These are phyloP conservation scores for Sarocladiaceae sp. DNA, from an alignment of 2,329 filamentous ascomycete species.

Conservation along the genomic window DNA sequence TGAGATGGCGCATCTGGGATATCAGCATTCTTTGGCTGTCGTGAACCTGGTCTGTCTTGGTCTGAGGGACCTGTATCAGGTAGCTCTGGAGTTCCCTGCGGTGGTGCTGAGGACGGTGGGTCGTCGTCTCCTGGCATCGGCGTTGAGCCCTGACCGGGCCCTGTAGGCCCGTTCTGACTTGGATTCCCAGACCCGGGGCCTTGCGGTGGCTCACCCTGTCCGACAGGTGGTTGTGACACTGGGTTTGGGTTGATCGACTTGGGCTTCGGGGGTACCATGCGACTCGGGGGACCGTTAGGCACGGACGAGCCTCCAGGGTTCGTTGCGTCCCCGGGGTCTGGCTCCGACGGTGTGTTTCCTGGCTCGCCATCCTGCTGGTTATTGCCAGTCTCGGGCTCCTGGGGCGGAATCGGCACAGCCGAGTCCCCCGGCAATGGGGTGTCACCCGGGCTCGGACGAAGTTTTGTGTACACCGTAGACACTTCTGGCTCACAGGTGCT, in stretches of 20 bases:
- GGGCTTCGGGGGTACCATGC: neutral
- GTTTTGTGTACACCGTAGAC: conserved; percentile 24
- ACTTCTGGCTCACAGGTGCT: conserved; percentile 21
- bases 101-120: too few species aligned
- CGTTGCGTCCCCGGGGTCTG: neutral
- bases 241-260: neutral
- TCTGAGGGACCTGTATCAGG: neutral
- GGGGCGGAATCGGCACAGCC: neutral
- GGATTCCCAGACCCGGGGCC: neutral
- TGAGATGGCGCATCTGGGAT: neutral
- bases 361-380: neutral
- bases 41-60: neutral
- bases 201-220: neutral
- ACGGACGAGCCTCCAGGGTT: neutral
- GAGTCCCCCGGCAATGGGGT: neutral
- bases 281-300: conserved; percentile 6
- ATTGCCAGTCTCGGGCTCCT: neutral
- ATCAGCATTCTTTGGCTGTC: neutral
- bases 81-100: neutral
- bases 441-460: neutral
- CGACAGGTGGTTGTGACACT: neutral
- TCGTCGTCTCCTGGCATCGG: too few species aligned
- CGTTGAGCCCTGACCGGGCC: too few species aligned
- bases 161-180: neutral
- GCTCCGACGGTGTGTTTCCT: too few species aligned